phyloP scores from a whole-genome alignment of 2,329 filamentous ascomycete genomes.

The Fusarium cyanostomum region DNA sequence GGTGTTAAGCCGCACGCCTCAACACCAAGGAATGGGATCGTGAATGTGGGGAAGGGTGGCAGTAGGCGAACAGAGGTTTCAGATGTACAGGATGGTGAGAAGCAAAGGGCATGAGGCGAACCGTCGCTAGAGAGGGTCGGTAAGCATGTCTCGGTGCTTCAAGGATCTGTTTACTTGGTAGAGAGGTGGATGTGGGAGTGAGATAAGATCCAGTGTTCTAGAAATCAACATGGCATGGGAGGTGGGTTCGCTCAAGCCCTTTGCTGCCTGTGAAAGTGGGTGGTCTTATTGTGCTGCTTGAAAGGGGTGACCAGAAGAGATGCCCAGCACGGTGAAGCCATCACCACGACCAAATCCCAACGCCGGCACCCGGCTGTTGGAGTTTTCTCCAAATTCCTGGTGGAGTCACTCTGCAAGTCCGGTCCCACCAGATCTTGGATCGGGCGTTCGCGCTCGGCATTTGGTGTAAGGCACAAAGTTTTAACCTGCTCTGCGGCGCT shows the following conservation, averaged over 20 bases:
- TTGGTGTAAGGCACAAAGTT: conserved; percentile 13
- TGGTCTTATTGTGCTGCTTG: background rate
- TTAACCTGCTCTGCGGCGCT: background rate
- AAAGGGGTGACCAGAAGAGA: too few species aligned
- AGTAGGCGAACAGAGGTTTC: background rate
- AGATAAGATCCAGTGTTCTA: background rate
- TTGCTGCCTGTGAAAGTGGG: too few species aligned
- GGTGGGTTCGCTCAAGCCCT: background rate
- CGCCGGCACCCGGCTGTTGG: conserved; percentile 22
- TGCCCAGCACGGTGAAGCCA: conserved; percentile 23
- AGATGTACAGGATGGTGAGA: background rate
- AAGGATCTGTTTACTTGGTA: background rate
- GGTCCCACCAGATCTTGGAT: conserved; percentile 25
- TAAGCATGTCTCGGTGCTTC: background rate
- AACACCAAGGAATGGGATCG: conserved; percentile 12
- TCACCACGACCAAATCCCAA: conserved; percentile 17
- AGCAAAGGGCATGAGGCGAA: background rate
- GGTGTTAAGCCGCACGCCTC: conserved; percentile 5
- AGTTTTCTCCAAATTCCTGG: conserved; percentile 23
- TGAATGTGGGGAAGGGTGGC: background rate
- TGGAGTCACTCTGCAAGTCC: conserved; percentile 18
- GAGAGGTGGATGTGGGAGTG: background rate
- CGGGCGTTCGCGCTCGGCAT: conserved; percentile 28
- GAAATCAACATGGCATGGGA: background rate
- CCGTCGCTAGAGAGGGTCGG: background rate